phyloP scores from a whole-genome alignment of 805 yeast genomes.

The Myxozyma vanderwaltii region DNA sequence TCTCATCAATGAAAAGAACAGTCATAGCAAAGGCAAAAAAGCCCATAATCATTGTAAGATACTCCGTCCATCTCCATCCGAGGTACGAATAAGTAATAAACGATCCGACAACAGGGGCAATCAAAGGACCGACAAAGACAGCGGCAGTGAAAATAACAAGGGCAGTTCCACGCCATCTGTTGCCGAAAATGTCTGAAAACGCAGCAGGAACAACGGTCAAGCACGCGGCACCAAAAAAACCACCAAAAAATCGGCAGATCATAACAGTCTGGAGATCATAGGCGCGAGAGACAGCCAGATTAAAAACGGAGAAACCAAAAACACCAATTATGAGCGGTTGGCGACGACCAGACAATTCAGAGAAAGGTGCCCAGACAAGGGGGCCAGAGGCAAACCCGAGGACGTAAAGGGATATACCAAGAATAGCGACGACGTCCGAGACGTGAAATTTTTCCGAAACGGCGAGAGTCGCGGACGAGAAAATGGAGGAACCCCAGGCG shows the following conservation, averaged over 20 bases:
- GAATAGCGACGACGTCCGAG: constrained; percentile 66
- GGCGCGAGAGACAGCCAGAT: constrained; percentile 76
- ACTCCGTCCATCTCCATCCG: constrained; percentile 85
- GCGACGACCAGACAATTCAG: constrained; percentile 64
- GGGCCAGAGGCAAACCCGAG: constrained; percentile 95
- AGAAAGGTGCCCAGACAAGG: constrained; percentile 82
- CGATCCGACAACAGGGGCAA: constrained; percentile 79
- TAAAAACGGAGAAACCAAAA: constrained; percentile 60
- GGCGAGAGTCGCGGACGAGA: constrained; percentile 59
- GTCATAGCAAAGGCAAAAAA: constrained; percentile 47
- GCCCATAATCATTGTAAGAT: constrained; percentile 66
- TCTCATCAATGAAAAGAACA: constrained; percentile 59
- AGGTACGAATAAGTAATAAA: constrained; percentile 61
- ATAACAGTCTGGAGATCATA: constrained; percentile 75
- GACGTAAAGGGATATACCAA: constrained; percentile 81
- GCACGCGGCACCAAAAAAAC: constrained; percentile 82
- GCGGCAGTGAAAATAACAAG: constrained; percentile 69
- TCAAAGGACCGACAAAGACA: constrained; percentile 76
- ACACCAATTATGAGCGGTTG: constrained; percentile 58
- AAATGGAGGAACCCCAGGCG: constrained; percentile 83
- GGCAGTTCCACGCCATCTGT: constrained; percentile 71
- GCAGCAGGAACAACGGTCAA: constrained; percentile 84
- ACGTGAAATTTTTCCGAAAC: constrained; percentile 55
- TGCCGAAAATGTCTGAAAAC: constrained; percentile 77
- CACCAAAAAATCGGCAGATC: constrained; percentile 77